Evolutionary conservation across 73 alveolate species (phyloP).

Genomic region (Diophrys appendiculata): DNA sequence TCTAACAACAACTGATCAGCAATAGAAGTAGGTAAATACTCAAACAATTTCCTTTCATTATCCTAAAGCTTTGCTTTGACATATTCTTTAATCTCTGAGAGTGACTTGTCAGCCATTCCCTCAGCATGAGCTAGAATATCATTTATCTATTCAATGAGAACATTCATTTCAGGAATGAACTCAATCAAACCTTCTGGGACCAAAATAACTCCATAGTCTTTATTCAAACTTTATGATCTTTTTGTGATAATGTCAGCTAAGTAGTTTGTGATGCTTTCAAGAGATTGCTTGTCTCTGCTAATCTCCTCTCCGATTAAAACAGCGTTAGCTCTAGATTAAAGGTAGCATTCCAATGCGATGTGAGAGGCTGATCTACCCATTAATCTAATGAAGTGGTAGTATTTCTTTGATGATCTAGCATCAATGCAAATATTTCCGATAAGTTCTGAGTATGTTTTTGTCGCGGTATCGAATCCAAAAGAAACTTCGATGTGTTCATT

Average conservation of each 20-base stretch:
- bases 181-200: slow-evolving; percentile 99
- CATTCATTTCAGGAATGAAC: slow-evolving; percentile 86
- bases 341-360: slow-evolving; percentile 96
- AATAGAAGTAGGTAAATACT: slow-evolving; percentile 89
- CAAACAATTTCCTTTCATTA: slow-evolving; percentile 63
- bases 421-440: slow-evolving; percentile 94
- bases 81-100: slow-evolving; percentile 53
- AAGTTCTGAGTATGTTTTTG: slow-evolving; percentile 94
- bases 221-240: slow-evolving; percentile 60
- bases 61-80: slow-evolving; percentile 58
- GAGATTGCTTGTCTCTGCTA: slow-evolving; percentile 67
- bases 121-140: slow-evolving; percentile 68
- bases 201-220: slow-evolving; percentile 94
- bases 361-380: slow-evolving; percentile 99
- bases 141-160: slow-evolving; percentile 75
- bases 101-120: not conserved
- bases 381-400: slow-evolving; percentile 95
- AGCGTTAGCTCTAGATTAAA: slow-evolving; percentile 82
- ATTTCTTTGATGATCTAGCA: slow-evolving; percentile 74
- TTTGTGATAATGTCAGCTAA: slow-evolving; percentile 74
- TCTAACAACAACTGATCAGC: slow-evolving; percentile 94
- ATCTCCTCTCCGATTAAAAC: slow-evolving; percentile 97
- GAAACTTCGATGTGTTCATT: slow-evolving; percentile 89
- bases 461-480: slow-evolving; percentile 98
- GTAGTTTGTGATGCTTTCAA: slow-evolving; percentile 73